Evolutionary conservation across 1,284 basidiomycete species (phyloP).

Genomic region (Cutaneotrichosporon sp.): DNA sequence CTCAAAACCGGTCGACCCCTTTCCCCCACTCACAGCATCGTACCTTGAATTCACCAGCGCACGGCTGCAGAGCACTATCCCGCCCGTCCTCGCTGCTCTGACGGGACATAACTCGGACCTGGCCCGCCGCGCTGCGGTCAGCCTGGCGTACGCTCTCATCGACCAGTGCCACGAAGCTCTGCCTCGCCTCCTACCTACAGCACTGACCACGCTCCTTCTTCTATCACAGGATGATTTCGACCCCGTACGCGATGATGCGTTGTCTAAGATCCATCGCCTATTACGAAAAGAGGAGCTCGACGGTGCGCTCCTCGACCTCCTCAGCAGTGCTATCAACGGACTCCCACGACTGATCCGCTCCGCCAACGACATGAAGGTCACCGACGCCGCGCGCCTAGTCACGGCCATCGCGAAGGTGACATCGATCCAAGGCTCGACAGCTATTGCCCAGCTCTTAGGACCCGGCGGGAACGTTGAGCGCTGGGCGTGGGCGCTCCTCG

Average conservation of each 20-base stretch:
- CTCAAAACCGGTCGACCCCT: conserved; percentile 28
- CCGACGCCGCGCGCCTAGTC: conserved; percentile 65
- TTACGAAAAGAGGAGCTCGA: conserved; percentile 55
- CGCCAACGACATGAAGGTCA: conserved; percentile 68
- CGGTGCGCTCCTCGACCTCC: conserved; percentile 54
- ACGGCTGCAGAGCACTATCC: conserved; percentile 49
- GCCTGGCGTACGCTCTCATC: conserved; percentile 59
- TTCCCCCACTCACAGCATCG: conserved; percentile 44
- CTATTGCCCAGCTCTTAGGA: conserved; percentile 68
- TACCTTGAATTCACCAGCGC: conserved; percentile 52
- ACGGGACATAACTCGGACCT: conserved; percentile 46
- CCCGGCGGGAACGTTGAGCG: conserved; percentile 78
- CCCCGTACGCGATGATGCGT: conserved; percentile 62
- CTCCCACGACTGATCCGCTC: conserved; percentile 71
- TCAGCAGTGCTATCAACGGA: conserved; percentile 64
- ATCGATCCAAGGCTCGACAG: conserved; percentile 41
- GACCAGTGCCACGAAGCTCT: conserved; percentile 66
- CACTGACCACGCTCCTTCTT: conserved; percentile 58
- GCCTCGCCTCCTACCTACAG: conserved; percentile 65
- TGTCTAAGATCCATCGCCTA: conserved; percentile 57
- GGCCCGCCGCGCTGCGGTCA: conserved; percentile 51
- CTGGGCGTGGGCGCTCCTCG: conserved; percentile 81
- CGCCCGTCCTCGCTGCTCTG: conserved; percentile 41
- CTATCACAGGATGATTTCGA: conserved; percentile 60
- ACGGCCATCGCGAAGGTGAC: conserved; percentile 66